Conservation (phyloP, 179 eudicot genomes). For the Monotropa hypopitys region DNA sequence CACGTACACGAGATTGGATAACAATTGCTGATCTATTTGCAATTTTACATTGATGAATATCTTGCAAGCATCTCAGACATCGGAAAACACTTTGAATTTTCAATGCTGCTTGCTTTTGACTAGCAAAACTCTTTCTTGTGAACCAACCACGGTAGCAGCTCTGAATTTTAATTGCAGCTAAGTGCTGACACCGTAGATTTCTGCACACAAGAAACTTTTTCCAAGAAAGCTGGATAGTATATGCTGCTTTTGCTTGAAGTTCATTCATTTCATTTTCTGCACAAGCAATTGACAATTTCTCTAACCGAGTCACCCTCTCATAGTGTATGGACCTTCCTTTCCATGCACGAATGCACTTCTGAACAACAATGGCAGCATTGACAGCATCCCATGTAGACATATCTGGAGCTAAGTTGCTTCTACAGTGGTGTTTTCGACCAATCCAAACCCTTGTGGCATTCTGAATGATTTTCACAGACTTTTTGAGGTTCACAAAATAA, state of each 20-base stretch:
- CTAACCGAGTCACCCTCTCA: constrained; percentile 3
- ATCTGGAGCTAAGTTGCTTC: constrained; percentile 9
- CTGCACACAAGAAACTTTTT: constrained; percentile 18
- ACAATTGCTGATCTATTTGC: constrained; percentile 37
- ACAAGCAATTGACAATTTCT: constrained; percentile 9
- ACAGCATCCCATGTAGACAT: constrained; percentile 9
- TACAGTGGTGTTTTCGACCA: constrained; percentile 15
- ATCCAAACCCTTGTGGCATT: constrained; percentile 40
- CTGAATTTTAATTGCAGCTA: constrained; percentile 61
- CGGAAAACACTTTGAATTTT: constrained; percentile 43
- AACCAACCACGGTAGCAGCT: constrained; percentile 43
- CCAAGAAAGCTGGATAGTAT: constrained; percentile 37
- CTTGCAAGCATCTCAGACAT: constrained; percentile 25
- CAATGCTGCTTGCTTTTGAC: constrained; percentile 39
- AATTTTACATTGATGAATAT: constrained; percentile 21
- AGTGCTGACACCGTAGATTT: constrained; percentile 13
- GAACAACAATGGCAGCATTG: constrained; percentile 17
- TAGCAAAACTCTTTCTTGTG: constrained; percentile 25
- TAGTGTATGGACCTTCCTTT: constrained; percentile 5
- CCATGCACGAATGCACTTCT: constrained; percentile 16
- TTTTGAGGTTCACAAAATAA: constrained; percentile 38
- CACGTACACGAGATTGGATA: constrained; percentile 58
- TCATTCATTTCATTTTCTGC: constrained; percentile 10
- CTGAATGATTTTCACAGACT: constrained; percentile 39
- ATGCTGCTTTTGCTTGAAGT: constrained; percentile 22